Conservation (phyloP, 192 early-diverging fungal species). For the Coemansia sp. region DNA sequence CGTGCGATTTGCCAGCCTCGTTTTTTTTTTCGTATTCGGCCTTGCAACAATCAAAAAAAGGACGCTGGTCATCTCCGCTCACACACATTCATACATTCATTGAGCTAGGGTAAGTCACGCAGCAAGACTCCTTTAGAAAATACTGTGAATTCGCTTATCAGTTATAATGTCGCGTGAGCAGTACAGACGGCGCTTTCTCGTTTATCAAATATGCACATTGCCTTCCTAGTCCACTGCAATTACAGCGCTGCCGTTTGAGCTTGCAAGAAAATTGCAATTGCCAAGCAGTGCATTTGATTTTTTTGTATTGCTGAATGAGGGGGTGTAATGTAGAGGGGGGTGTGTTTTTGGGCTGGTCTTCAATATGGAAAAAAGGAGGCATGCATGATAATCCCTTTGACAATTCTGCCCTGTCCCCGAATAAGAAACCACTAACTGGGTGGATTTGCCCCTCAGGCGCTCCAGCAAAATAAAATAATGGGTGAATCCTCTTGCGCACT, state of each 20-base stretch:
- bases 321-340: slow-evolving; percentile 1
- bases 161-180: too few species aligned
- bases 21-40: background rate
- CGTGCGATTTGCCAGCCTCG: background rate
- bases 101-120: too few species aligned
- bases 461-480: slow-evolving; percentile 13
- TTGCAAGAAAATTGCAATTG: background rate
- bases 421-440: slow-evolving; percentile 25
- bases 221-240: too few species aligned
- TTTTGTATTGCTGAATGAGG: background rate
- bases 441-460: slow-evolving; percentile 17
- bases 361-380: background rate
- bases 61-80: too few species aligned
- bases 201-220: too few species aligned
- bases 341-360: slow-evolving; percentile 1
- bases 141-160: too few species aligned
- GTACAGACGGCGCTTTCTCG: too few species aligned
- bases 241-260: too few species aligned
- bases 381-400: slow-evolving; percentile 21
- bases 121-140: too few species aligned
- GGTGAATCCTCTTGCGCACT: slow-evolving; percentile 3
- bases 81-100: too few species aligned
- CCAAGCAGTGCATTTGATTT: slow-evolving; percentile 8
- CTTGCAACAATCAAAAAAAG: too few species aligned
- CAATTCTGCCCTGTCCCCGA: slow-evolving; percentile 1